Evolutionary conservation across 352 stramenopile genomes (phyloP).

Genomic region (Globisporangium paddicum): DNA sequence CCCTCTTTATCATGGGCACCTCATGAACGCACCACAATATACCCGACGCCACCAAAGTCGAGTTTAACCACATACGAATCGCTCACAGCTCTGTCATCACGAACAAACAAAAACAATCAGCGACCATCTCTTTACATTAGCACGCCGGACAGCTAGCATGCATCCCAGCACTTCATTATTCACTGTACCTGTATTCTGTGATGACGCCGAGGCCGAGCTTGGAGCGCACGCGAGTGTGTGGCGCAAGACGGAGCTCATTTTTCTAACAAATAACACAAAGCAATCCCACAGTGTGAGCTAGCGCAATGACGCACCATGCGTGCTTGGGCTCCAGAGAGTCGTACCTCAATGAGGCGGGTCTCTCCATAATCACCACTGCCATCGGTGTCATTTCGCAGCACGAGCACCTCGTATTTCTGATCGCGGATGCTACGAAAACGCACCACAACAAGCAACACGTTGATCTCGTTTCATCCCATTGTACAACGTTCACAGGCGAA

Average conservation of each 20-base stretch:
- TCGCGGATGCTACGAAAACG: conserved; percentile 14
- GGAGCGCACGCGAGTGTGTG: conserved; percentile 29
- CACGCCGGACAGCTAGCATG: not conserved
- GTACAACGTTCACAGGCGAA: not conserved
- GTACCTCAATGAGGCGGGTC: conserved; percentile 3
- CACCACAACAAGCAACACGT: not conserved
- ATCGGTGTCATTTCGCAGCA: not conserved
- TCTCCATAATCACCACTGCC: not conserved
- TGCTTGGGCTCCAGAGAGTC: not conserved
- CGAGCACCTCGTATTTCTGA: conserved; percentile 14
- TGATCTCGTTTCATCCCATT: too few species aligned
- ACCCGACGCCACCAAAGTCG: conserved; percentile 37
- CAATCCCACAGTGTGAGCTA: not conserved
- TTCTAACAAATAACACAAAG: conserved; percentile 14
- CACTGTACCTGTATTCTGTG: conserved; percentile 27
- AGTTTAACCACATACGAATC: conserved; percentile 39
- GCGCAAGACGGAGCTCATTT: conserved; percentile 27
- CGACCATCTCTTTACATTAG: too few species aligned
- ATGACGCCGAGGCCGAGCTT: conserved; percentile 26
- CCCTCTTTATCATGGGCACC: not conserved
- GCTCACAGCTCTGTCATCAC: conserved; percentile 12
- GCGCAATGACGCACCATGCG: too few species aligned
- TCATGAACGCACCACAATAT: conserved; percentile 16
- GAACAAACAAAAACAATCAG: not conserved
- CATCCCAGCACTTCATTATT: not conserved